Percentiles rank a stretch among this genome's conserved stretches.
phyloP scores from a whole-genome alignment of 2,329 filamentous ascomycete genomes.

The Colletotrichum horii region DNA sequence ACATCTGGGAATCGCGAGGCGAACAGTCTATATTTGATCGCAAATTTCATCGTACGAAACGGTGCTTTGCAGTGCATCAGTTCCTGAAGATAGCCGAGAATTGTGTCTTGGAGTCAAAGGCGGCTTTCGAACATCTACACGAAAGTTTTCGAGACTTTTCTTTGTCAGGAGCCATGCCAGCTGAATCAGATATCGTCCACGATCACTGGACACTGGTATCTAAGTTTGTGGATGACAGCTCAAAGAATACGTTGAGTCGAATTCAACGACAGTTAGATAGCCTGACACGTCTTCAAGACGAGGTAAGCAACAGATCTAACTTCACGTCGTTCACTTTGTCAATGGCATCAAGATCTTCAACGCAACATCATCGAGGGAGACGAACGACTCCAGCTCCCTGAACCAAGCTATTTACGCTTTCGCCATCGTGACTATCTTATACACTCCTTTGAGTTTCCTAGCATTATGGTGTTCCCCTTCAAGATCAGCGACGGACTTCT shows the following conservation, averaged over 20 bases:
- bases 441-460: neutral
- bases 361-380: neutral
- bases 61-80: neutral
- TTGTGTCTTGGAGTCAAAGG: neutral
- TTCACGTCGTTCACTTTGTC: neutral
- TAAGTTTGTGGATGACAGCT: neutral
- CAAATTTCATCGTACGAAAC: neutral
- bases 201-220: neutral
- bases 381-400: neutral
- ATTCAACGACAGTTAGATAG: neutral
- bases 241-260: neutral
- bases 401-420: neutral
- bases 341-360: neutral
- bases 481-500: neutral
- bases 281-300: neutral
- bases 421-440: neutral
- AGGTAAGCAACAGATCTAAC: neutral
- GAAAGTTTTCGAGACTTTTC: neutral
- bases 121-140: neutral
- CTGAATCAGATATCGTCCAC: too few relatives aligned
- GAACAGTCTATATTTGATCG: neutral
- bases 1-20: neutral
- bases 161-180: neutral
- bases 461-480: neutral
- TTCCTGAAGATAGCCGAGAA: neutral